phyloP scores from a whole-genome alignment of 768 basidiomycete species.

The Lanmaoa rubissima region DNA sequence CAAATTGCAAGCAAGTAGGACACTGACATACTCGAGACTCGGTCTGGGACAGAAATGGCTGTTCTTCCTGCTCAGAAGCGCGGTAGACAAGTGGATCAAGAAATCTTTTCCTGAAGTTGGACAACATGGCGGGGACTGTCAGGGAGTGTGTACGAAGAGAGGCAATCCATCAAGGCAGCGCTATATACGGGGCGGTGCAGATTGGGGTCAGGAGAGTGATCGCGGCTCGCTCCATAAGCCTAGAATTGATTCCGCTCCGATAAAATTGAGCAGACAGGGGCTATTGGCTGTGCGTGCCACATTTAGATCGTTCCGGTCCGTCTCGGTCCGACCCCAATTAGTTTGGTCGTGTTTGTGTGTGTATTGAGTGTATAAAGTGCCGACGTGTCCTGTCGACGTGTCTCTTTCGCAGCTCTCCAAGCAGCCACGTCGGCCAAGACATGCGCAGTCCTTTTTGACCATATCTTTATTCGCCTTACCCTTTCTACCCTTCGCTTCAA shows the following conservation, averaged over 20 bases:
- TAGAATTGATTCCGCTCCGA: slow-evolving; percentile 1
- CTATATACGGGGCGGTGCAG: background rate
- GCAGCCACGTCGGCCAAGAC: slow-evolving; percentile 22
- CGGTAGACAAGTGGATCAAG: background rate
- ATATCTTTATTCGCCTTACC: slow-evolving; percentile 22
- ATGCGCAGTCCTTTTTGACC: slow-evolving; percentile 16
- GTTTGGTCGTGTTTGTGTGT: slow-evolving; percentile 25
- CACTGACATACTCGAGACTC: background rate
- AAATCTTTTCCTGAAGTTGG: slow-evolving; percentile 12
- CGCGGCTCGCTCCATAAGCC: background rate
- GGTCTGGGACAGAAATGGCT: background rate
- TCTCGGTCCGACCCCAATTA: too few species aligned
- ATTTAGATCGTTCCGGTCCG: background rate
- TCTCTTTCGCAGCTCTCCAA: slow-evolving; percentile 10
- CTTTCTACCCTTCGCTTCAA: background rate
- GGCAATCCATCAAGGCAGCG: background rate
- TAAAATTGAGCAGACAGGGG: slow-evolving; percentile 1
- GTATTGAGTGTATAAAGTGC: slow-evolving; percentile 30
- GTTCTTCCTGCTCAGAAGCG: background rate
- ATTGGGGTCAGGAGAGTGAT: slow-evolving; percentile 8
- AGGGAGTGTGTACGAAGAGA: background rate
- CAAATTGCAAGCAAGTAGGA: background rate
- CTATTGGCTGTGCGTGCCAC: background rate
- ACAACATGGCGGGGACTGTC: slow-evolving; percentile 2
- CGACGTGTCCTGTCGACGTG: slow-evolving; percentile 32